Evolutionary conservation across 352 stramenopile genomes (phyloP).

Genomic region (Phytophthora capsici): DNA sequence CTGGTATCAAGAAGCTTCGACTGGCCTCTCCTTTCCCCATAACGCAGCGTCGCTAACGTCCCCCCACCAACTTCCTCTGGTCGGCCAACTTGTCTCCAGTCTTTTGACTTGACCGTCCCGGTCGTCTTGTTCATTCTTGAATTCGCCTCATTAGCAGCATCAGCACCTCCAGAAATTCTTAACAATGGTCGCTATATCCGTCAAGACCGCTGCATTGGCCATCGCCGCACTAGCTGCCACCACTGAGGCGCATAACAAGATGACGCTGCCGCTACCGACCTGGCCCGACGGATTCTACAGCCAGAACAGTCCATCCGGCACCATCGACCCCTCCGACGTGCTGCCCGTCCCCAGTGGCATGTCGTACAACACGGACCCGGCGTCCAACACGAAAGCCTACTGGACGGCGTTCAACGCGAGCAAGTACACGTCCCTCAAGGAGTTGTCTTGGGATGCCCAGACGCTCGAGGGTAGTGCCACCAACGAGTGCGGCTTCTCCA

Average conservation of each 20-base stretch:
- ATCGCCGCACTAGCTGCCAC: slow-evolving; percentile 25
- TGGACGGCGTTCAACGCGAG: slow-evolving; percentile 50
- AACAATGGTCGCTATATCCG: slow-evolving; percentile 39
- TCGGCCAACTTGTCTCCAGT: slow-evolving; percentile 6
- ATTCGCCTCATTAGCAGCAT: slow-evolving; percentile 25
- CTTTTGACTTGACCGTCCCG: neutral
- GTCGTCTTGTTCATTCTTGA: slow-evolving; percentile 31
- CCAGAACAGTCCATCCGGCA: slow-evolving; percentile 50
- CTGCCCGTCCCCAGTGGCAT: slow-evolving; percentile 49
- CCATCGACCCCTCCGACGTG: slow-evolving; percentile 42
- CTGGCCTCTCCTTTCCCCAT: slow-evolving; percentile 20
- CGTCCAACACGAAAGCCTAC: slow-evolving; percentile 40
- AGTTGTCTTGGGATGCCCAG: slow-evolving; percentile 32
- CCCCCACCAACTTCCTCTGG: slow-evolving; percentile 6
- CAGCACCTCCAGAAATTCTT: neutral
- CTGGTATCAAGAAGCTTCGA: neutral
- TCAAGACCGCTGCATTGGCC: slow-evolving; percentile 33
- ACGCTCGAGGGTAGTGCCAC: slow-evolving; percentile 29
- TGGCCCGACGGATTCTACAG: slow-evolving; percentile 42
- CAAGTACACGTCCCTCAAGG: slow-evolving; percentile 44
- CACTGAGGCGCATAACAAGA: slow-evolving; percentile 51
- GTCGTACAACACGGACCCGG: slow-evolving; percentile 45
- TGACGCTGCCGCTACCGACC: slow-evolving; percentile 49
- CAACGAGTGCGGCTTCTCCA: slow-evolving; percentile 41
- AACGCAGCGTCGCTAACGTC: neutral